phyloP scores from a whole-genome alignment of 495 filamentous ascomycete genomes.

The Rostrohypoxylon terebratum region DNA sequence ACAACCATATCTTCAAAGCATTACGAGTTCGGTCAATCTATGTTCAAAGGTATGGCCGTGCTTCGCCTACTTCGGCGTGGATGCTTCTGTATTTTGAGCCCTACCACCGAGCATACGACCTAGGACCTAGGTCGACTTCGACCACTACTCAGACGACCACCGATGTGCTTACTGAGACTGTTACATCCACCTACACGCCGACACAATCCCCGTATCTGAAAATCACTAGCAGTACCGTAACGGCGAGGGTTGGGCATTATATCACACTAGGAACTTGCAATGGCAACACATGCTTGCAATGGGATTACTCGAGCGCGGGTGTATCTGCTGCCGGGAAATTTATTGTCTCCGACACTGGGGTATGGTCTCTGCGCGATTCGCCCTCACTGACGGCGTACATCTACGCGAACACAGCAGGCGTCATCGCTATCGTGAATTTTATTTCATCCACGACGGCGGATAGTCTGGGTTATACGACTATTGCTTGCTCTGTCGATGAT shows the following conservation, averaged over 20 bases:
- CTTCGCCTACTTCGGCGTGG: neutral
- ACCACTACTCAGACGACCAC: neutral
- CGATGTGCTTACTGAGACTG: slow-evolving; percentile 1
- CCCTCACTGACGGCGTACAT: neutral
- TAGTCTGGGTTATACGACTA: neutral
- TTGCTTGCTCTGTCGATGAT: neutral
- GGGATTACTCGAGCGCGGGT: neutral
- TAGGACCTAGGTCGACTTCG: neutral
- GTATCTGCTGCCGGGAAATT: neutral
- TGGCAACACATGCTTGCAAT: neutral
- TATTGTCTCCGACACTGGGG: neutral
- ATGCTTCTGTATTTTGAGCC: neutral
- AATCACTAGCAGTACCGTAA: neutral
- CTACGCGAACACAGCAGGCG: neutral
- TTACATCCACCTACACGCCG: slow-evolving; percentile 1
- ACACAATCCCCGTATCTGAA: neutral
- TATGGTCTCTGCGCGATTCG: slow-evolving; percentile 2
- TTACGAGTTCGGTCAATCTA: neutral
- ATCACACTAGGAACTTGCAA: neutral
- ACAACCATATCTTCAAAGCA: too few relatives aligned
- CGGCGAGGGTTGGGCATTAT: neutral
- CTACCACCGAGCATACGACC: neutral
- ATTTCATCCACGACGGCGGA: neutral
- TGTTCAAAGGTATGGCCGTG: neutral
- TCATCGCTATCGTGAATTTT: neutral